Evolutionary conservation across 495 filamentous ascomycete genomes (phyloP).

Genomic region (Tuber borchii): DNA sequence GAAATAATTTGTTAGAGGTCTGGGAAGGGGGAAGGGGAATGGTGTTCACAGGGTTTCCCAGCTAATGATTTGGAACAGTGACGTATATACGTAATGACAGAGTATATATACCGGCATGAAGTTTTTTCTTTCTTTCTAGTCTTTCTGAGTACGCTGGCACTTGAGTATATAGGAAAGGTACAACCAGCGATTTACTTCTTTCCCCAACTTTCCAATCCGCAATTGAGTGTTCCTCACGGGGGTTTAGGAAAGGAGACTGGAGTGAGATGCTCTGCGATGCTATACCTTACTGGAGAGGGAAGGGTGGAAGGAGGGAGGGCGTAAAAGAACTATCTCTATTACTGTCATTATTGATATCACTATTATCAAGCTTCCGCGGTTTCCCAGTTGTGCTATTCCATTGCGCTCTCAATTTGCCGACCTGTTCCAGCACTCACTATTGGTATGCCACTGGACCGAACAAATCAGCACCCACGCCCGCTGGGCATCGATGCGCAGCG

Average conservation of each 20-base stretch:
- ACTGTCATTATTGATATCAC: not conserved
- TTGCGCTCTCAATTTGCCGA: not conserved
- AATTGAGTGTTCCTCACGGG: not conserved
- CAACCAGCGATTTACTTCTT: not conserved
- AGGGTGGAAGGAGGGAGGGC: not conserved
- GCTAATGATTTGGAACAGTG: conserved; percentile 1
- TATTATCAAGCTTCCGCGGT: not conserved
- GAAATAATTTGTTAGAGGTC: conserved; percentile 5
- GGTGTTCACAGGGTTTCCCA: conserved; percentile 3
- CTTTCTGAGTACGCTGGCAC: not conserved
- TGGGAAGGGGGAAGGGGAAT: not conserved
- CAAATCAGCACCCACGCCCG: not conserved
- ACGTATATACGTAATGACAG: conserved; percentile 5
- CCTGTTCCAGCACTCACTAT: not conserved
- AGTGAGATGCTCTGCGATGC: not conserved
- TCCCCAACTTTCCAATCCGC: not conserved
- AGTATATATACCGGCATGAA: conserved; percentile 1
- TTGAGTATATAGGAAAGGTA: not conserved
- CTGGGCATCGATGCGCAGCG: not conserved
- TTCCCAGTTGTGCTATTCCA: not conserved
- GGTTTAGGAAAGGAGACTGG: not conserved
- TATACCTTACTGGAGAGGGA: not conserved
- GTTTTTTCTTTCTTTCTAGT: not conserved
- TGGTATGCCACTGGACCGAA: not conserved
- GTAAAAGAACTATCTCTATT: not conserved